Percentiles rank a stretch among this genome's conserved stretches.
Conservation (phyloP, 2,329 filamentous ascomycete species). For the Ceratocystiopsis brevicomis region DNA sequence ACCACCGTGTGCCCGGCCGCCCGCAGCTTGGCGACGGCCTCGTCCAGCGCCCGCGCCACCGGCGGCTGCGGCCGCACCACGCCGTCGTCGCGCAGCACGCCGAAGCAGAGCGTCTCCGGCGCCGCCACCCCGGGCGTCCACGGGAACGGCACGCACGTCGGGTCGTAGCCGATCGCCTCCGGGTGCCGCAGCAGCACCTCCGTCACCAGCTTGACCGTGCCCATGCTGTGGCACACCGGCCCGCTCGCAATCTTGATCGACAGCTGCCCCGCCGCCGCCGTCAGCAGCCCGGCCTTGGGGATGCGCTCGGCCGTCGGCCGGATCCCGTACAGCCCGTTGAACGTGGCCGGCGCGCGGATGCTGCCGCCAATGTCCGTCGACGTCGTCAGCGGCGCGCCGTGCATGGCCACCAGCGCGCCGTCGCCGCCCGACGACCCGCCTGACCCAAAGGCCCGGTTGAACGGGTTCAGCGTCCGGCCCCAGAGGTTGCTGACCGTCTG, state of each 20-base stretch:
- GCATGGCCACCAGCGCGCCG: slow-evolving; percentile 16
- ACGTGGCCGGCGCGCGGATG: slow-evolving; percentile 14
- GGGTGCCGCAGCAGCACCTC: slow-evolving; percentile 34
- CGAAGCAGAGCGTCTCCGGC: slow-evolving; percentile 1
- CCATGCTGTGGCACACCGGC: slow-evolving; percentile 21
- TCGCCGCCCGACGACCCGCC: slow-evolving; percentile 21
- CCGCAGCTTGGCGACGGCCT: slow-evolving; percentile 20
- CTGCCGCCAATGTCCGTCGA: slow-evolving; percentile 18
- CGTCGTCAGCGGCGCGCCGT: slow-evolving; percentile 17
- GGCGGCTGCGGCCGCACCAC: slow-evolving; percentile 38
- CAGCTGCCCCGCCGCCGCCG: slow-evolving; percentile 1
- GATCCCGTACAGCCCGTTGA: slow-evolving; percentile 15
- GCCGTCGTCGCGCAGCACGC: slow-evolving; percentile 12
- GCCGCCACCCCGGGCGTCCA: slow-evolving; percentile 15
- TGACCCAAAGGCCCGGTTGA: slow-evolving; percentile 15
- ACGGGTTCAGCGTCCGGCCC: slow-evolving; percentile 17
- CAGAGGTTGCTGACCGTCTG: slow-evolving; percentile 20
- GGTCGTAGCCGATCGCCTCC: slow-evolving; percentile 42
- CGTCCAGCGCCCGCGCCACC: slow-evolving; percentile 32
- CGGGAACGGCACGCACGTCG: slow-evolving; percentile 45
- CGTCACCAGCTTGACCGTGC: slow-evolving; percentile 31
- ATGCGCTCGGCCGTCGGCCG: slow-evolving; percentile 8
- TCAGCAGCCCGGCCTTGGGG: slow-evolving; percentile 1
- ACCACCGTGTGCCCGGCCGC: slow-evolving; percentile 27
- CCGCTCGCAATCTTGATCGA: slow-evolving; percentile 3